These are phyloP conservation scores for Bothriochloa decipiens DNA, from an alignment of 176 grass and related monocot species.

Conservation along the genomic window DNA sequence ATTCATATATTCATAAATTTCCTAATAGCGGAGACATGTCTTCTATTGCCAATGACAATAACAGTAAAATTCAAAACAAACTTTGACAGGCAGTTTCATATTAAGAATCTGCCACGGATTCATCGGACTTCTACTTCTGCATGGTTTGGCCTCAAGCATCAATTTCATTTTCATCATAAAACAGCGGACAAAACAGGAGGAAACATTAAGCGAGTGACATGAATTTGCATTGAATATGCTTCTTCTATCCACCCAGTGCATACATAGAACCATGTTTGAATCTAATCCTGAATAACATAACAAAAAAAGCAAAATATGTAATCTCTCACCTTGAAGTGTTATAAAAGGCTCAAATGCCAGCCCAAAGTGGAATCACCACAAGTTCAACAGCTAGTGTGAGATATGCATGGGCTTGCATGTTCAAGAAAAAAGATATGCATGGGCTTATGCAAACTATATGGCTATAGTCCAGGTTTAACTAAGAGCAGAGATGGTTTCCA, in stretches of 20 bases:
- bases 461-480: neutral
- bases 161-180: neutral
- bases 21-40: neutral
- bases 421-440: neutral
- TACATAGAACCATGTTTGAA: neutral
- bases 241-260: neutral
- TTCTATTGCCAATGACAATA: neutral
- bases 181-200: neutral
- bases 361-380: neutral
- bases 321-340: neutral
- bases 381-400: conserved; percentile 17
- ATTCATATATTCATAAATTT: conserved; percentile 27
- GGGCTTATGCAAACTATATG: neutral
- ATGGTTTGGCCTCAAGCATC: neutral
- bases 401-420: neutral
- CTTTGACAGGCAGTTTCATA: neutral
- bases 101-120: neutral
- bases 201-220: neutral
- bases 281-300: conserved; percentile 3
- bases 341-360: neutral
- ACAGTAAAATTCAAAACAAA: conserved; percentile 4
- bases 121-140: neutral
- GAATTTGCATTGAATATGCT: neutral
- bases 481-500: neutral
- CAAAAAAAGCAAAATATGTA: neutral